These are phyloP conservation scores for Vaccinium macrocarpon DNA, from an alignment of 148 eudicot species.

Conservation along the genomic window DNA sequence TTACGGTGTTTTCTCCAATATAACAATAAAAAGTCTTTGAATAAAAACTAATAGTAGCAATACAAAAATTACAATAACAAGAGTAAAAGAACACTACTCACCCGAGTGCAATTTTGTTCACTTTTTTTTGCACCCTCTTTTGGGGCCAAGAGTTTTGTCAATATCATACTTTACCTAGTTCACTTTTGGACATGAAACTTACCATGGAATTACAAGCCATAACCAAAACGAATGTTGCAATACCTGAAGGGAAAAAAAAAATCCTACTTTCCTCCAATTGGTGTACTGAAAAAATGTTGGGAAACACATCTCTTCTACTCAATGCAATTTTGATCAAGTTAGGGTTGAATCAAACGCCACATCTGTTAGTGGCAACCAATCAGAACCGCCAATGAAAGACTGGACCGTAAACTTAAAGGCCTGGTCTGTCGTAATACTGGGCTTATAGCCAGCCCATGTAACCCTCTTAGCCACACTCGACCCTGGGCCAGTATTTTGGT, in stretches of 20 bases:
- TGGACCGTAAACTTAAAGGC: conserved; percentile 52
- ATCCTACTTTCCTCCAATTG: neutral
- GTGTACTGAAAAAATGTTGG: neutral
- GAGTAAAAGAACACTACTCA: too few relatives aligned
- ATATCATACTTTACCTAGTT: too few relatives aligned
- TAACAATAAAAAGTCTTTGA: neutral
- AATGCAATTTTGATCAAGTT: neutral
- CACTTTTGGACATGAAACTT: too few relatives aligned
- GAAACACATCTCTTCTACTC: neutral
- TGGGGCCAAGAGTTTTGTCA: too few relatives aligned
- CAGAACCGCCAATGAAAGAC: conserved; percentile 38
- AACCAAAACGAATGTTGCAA: too few relatives aligned
- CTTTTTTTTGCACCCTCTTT: too few relatives aligned
- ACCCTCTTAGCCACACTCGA: conserved; percentile 41
- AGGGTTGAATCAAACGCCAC: conserved; percentile 37
- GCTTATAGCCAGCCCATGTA: conserved; percentile 55
- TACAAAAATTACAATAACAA: too few relatives aligned
- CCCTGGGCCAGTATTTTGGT: conserved; percentile 54
- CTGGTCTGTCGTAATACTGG: conserved; percentile 36
- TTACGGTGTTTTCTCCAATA: neutral
- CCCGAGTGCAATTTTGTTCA: too few relatives aligned
- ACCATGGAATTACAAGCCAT: too few relatives aligned
- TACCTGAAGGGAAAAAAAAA: neutral
- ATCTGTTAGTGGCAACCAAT: conserved; percentile 35
- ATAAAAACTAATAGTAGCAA: too few relatives aligned